Evolutionary conservation across 106 monocot genomes (phyloP).

Genomic region (Hemerocallis citrina): DNA sequence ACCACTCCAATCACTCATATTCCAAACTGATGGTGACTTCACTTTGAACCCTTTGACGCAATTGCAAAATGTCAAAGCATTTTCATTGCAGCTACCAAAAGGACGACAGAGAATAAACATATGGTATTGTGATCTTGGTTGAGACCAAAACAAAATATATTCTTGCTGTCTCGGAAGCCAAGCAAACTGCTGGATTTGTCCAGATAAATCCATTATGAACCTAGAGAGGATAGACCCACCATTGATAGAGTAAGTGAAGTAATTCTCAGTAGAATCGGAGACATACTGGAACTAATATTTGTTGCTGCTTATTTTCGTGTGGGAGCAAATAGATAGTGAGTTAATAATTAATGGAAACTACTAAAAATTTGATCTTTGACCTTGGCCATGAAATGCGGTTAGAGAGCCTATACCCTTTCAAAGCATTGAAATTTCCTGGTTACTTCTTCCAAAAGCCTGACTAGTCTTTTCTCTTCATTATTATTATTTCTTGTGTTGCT

Average conservation of each 20-base stretch:
- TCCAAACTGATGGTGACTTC: constrained; percentile 11
- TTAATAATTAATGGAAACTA: too few relatives aligned
- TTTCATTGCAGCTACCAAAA: constrained; percentile 23
- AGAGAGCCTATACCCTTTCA: too few relatives aligned
- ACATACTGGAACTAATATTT: constrained; percentile 22
- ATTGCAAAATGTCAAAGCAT: constrained; percentile 13
- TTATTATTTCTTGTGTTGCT: too few relatives aligned
- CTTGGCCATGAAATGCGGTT: too few relatives aligned
- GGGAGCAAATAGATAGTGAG: too few relatives aligned
- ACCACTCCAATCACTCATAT: background rate
- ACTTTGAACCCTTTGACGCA: constrained; percentile 30
- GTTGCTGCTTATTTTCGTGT: too few relatives aligned
- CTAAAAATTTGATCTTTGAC: too few relatives aligned
- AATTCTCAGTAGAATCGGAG: constrained; percentile 9
- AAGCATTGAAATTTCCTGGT: too few relatives aligned
- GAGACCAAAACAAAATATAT: constrained; percentile 33
- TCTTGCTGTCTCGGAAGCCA: constrained; percentile 10
- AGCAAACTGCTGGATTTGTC: constrained; percentile 27
- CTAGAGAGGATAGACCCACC: background rate
- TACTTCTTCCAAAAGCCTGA: too few relatives aligned
- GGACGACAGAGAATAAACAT: constrained; percentile 26
- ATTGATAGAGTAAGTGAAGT: constrained; percentile 43
- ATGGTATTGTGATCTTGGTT: constrained; percentile 26
- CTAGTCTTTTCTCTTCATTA: too few relatives aligned
- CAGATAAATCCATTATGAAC: constrained; percentile 19